These are phyloP conservation scores for Neospora caninum DNA, from an alignment of 169 alveolate genomes.

Conservation along the genomic window DNA sequence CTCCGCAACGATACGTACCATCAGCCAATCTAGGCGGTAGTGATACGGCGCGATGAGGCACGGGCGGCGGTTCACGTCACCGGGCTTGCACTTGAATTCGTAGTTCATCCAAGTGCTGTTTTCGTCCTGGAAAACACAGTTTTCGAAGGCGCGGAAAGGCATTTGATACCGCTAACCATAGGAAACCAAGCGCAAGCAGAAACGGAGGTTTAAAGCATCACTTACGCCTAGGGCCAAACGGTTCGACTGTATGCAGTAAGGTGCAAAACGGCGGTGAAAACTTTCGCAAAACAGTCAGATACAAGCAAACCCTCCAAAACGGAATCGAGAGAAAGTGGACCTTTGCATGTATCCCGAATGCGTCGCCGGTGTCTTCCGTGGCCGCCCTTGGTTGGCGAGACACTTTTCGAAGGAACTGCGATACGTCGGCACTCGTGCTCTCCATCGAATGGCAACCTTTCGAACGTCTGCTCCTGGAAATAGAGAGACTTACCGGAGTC, in stretches of 20 bases:
- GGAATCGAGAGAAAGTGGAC: too few species aligned
- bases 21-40: slow-evolving; percentile 67
- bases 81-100: slow-evolving; percentile 68
- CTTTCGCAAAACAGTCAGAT: too few species aligned
- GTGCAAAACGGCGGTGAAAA: not conserved
- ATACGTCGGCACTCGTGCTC: too few species aligned
- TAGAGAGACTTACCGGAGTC: not conserved
- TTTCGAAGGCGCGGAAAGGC: not conserved
- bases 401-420: too few species aligned
- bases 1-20: not conserved
- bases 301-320: too few species aligned
- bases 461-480: not conserved
- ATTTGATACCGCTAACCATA: too few species aligned
- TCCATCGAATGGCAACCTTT: too few species aligned
- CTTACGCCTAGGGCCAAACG: too few species aligned
- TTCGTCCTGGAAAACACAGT: not conserved
- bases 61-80: slow-evolving; percentile 38
- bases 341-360: too few species aligned
- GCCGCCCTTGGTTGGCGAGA: too few species aligned
- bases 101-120: slow-evolving; percentile 38
- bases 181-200: not conserved
- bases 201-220: too few species aligned
- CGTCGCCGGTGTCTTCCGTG: too few species aligned
- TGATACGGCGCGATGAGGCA: slow-evolving; percentile 60
- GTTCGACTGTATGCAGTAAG: not conserved